phyloP scores from a whole-genome alignment of 768 basidiomycete species.

The Trametes cinnabarina region DNA sequence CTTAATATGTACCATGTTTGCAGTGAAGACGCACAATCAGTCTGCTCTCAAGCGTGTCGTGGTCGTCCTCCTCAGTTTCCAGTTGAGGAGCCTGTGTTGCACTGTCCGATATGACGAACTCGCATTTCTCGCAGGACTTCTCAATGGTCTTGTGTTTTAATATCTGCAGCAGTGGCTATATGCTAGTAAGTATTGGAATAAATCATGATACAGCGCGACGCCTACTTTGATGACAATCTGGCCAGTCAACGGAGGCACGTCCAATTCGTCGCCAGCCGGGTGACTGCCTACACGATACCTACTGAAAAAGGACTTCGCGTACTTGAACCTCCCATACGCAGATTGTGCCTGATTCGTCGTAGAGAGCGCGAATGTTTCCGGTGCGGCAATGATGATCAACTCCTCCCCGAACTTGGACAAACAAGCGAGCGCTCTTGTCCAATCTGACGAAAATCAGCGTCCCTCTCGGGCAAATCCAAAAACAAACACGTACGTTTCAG shows the following conservation, averaged over 20 bases:
- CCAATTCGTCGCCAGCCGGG: constrained; percentile 23
- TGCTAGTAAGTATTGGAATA: neutral
- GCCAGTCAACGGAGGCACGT: constrained; percentile 48
- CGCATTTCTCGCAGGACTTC: constrained; percentile 74
- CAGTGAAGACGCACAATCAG: constrained; percentile 73
- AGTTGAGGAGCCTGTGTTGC: constrained; percentile 22
- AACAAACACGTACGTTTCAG: constrained; percentile 39
- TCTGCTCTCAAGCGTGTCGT: constrained; percentile 67
- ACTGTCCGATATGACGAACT: constrained; percentile 64
- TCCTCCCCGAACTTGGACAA: constrained; percentile 84
- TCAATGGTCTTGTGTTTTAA: constrained; percentile 73
- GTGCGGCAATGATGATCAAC: constrained; percentile 62
- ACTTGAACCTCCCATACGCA: constrained; percentile 79
- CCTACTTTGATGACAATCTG: constrained; percentile 70
- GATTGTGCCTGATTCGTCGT: constrained; percentile 79
- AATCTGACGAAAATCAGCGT: constrained; percentile 44
- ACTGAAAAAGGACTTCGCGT: constrained; percentile 65
- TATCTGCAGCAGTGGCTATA: constrained; percentile 65
- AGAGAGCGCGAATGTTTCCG: constrained; percentile 61
- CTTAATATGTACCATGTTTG: constrained; percentile 65
- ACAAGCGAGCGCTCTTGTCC: constrained; percentile 73
- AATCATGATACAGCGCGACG: neutral
- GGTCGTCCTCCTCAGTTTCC: constrained; percentile 39
- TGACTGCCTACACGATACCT: constrained; percentile 49
- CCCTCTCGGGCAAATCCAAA: neutral